Evolutionary conservation across 805 yeast species (phyloP).

Genomic region (Starmera caribaea): DNA sequence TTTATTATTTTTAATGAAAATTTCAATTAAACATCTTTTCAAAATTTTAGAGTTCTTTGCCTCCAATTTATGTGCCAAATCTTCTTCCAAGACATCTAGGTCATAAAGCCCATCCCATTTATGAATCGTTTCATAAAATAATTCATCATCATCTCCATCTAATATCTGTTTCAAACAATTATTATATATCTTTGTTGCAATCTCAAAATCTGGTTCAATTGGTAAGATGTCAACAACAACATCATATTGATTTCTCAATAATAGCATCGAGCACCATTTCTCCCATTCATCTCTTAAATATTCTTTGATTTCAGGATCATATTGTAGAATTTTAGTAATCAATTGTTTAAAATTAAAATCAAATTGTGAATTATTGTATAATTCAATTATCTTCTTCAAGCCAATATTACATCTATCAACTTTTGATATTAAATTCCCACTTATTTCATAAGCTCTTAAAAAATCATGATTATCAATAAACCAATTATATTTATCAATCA

Average conservation of each 20-base stretch:
- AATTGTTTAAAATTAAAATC: slow-evolving; percentile 1
- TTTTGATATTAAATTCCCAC: slow-evolving; percentile 44
- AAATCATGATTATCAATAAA: slow-evolving; percentile 42
- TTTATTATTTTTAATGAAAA: slow-evolving; percentile 49
- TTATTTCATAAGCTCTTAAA: slow-evolving; percentile 71
- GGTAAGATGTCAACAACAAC: slow-evolving; percentile 53
- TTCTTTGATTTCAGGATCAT: slow-evolving; percentile 12
- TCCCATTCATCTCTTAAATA: slow-evolving; percentile 47
- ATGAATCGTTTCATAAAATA: slow-evolving; percentile 29
- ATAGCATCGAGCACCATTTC: slow-evolving; percentile 45
- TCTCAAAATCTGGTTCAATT: slow-evolving; percentile 16
- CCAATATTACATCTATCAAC: slow-evolving; percentile 52
- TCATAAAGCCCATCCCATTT: slow-evolving; percentile 56
- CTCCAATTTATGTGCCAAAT: slow-evolving; percentile 34
- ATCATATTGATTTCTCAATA: slow-evolving; percentile 34
- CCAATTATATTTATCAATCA: slow-evolving; percentile 70
- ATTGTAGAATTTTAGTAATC: slow-evolving; percentile 4
- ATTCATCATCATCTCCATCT: slow-evolving; percentile 22
- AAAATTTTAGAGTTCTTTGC: slow-evolving; percentile 20
- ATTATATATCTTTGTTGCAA: slow-evolving; percentile 32
- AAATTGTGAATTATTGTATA: slow-evolving; percentile 10
- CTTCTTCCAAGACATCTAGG: slow-evolving; percentile 25
- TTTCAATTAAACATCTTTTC: slow-evolving; percentile 35
- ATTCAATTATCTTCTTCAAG: slow-evolving; percentile 32
- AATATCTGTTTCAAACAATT: slow-evolving; percentile 38